phyloP scores from a whole-genome alignment of 257 asterid species.

The Scutellaria minor region DNA sequence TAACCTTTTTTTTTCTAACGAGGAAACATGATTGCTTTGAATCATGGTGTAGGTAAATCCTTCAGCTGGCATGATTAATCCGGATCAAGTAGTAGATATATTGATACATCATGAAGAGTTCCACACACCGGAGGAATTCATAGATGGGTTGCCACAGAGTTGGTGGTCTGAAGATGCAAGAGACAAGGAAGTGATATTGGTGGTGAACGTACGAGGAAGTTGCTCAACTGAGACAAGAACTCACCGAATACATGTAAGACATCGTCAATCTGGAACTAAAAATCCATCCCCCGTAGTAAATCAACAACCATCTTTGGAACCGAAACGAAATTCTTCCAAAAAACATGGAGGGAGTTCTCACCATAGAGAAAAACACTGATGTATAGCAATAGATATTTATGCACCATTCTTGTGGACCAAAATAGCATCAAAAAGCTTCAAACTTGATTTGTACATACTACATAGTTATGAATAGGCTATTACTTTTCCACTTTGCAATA shows the following conservation, averaged over 20 bases:
- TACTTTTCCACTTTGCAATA: conserved; percentile 10
- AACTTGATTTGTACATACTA: conserved; percentile 18
- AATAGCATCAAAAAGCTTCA: background rate
- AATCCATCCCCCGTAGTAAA: background rate
- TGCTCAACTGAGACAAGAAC: conserved; percentile 52
- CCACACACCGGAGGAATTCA: conserved; percentile 62
- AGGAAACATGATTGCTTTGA: background rate
- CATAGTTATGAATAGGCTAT: conserved; percentile 28
- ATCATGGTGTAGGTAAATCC: conserved; percentile 63
- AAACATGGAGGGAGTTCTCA: conserved; percentile 48
- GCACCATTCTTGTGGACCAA: conserved; percentile 6
- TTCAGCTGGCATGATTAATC: conserved; percentile 65
- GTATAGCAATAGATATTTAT: background rate
- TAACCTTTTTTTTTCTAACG: background rate
- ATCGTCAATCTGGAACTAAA: conserved; percentile 43
- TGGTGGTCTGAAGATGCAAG: conserved; percentile 86
- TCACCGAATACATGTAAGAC: conserved; percentile 56
- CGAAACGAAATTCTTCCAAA: conserved; percentile 46
- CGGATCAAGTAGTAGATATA: conserved; percentile 62
- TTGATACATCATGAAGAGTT: conserved; percentile 65
- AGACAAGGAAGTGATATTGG: conserved; percentile 68
- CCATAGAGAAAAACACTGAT: conserved; percentile 39
- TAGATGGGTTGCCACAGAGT: conserved; percentile 68
- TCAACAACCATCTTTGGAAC: conserved; percentile 37
- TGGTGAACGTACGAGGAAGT: conserved; percentile 60